Evolutionary conservation across 805 yeast species (phyloP), one percentile per base, ranked within the genome.

Genomic region (Komagataella kurtzmanii): DNA sequence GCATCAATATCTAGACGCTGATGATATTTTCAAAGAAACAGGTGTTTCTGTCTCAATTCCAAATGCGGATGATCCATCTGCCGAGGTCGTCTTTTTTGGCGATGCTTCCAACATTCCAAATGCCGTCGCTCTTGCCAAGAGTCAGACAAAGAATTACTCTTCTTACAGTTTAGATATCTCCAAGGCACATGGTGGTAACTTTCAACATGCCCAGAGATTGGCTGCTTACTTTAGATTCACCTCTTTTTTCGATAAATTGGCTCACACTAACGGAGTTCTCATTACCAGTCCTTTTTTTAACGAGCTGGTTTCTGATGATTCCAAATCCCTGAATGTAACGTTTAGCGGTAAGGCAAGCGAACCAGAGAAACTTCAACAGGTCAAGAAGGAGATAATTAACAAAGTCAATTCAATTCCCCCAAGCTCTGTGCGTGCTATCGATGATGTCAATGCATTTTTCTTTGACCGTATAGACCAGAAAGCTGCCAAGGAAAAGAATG

Each of bases 161-260:
- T 78, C 83, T 45, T 88, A 82, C 56, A 68, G 80, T 43, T 73
- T 93, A 61, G 96, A 89, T 60, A 82, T 93, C 65, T 81, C 95
- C 8, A 83, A 79, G 66, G 96, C 98, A 30, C 97, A 93, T 65
- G 86, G 88, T 60, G 87, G 85, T 56, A 79, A 87, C 61, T 62
- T 78, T 51, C 64, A 70, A 17, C 98, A 93, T 60, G 97, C 96
- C 7, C 78, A 79, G 55, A 76, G 81, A 45, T 72, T 93, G 53
- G 83, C 88, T 46, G 74, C 83, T 10, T 86, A 74, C 64, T 83
- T 93, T 57, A 64, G 68, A 51, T 71, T 76, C 54, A 70, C 78
- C 53, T 75, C 77, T 36, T 63, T 70, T 44, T 74, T 84, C 56
- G 63, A 66, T 58, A 61, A 70, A 57, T 60, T 76, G 63, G 61